These are phyloP conservation scores for Pseudocercospora fuligena DNA, from an alignment of 2,329 filamentous ascomycete species.

Conservation along the genomic window DNA sequence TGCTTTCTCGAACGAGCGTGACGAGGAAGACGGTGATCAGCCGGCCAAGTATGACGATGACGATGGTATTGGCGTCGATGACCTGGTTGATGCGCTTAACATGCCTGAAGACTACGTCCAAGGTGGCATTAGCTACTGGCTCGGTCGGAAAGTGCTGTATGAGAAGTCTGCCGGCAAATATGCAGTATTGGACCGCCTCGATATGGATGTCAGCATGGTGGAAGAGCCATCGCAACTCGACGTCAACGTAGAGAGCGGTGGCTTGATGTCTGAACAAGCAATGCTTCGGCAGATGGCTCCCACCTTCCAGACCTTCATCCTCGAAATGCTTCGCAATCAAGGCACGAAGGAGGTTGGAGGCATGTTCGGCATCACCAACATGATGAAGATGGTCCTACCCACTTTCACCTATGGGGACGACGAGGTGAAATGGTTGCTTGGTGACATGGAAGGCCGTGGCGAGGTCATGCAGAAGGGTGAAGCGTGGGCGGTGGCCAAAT, in stretches of 20 bases:
- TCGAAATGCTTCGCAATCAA: conserved; percentile 94
- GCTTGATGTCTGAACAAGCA: conserved; percentile 57
- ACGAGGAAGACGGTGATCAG: conserved; percentile 42
- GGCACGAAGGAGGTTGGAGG: conserved; percentile 56
- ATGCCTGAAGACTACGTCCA: conserved; percentile 76
- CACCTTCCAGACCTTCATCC: conserved; percentile 89
- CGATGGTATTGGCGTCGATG: conserved; percentile 41
- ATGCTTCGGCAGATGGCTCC: conserved; percentile 70
- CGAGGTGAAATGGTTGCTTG: conserved; percentile 80
- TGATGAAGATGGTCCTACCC: conserved; percentile 89
- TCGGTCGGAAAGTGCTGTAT: conserved; percentile 68
- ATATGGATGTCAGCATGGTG: conserved; percentile 39
- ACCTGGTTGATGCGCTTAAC: conserved; percentile 61
- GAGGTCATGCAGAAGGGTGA: conserved; percentile 58
- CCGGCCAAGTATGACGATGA: conserved; percentile 19
- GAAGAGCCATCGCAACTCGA: conserved; percentile 42
- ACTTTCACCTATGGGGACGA: conserved; percentile 90
- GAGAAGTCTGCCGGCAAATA: conserved; percentile 60
- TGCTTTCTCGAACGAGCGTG: conserved; percentile 64
- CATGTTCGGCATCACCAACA: conserved; percentile 89
- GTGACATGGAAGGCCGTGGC: conserved; percentile 73
- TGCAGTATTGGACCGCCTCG: conserved; percentile 69
- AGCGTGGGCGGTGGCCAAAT: conserved; percentile 34
- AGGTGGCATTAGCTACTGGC: conserved; percentile 73
- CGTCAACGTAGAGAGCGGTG: conserved; percentile 51